Conservation (phyloP, 1,139 yeast species). For the Insectozyma bohioensis region DNA sequence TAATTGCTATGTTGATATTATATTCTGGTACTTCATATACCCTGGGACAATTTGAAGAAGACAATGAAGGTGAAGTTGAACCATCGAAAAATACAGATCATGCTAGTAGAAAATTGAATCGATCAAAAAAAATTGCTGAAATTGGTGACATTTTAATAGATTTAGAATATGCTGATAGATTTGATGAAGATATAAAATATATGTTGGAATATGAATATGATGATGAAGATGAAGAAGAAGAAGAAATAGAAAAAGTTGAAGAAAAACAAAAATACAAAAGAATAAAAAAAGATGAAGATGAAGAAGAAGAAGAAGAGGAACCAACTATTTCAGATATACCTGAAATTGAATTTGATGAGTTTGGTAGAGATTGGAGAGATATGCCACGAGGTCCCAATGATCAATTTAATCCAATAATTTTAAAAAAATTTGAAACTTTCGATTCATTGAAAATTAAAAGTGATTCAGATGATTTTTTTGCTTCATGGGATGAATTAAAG, state of each 20-base stretch:
- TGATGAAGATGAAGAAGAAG: constrained; percentile 32
- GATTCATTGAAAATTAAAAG: constrained; percentile 18
- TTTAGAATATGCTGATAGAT: constrained; percentile 63
- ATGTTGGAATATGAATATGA: constrained; percentile 62
- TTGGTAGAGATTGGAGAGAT: constrained; percentile 71
- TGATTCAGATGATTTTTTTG: constrained; percentile 30
- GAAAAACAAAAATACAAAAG: not conserved
- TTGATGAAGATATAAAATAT: constrained; percentile 71
- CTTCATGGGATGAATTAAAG: constrained; percentile 30
- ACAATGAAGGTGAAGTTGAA: constrained; percentile 14
- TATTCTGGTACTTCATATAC: constrained; percentile 25
- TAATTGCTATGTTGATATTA: constrained; percentile 27
- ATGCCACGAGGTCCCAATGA: constrained; percentile 58
- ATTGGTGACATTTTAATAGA: constrained; percentile 55
- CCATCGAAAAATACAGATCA: constrained; percentile 17
- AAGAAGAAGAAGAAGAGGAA: constrained; percentile 10
- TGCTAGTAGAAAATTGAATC: constrained; percentile 21
- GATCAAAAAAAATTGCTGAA: constrained; percentile 31
- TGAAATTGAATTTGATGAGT: constrained; percentile 50
- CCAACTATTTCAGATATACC: constrained; percentile 16
- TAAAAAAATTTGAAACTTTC: constrained; percentile 17
- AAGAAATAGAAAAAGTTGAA: constrained; percentile 7
- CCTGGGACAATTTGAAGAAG: constrained; percentile 16
- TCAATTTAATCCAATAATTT: constrained; percentile 20
- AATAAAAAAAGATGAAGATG: constrained; percentile 7